A percentile compares a stretch with the other conserved stretches of the same genome.
phyloP scores from a whole-genome alignment of 2,329 filamentous ascomycete genomes.

The Colletotrichum sidae region DNA sequence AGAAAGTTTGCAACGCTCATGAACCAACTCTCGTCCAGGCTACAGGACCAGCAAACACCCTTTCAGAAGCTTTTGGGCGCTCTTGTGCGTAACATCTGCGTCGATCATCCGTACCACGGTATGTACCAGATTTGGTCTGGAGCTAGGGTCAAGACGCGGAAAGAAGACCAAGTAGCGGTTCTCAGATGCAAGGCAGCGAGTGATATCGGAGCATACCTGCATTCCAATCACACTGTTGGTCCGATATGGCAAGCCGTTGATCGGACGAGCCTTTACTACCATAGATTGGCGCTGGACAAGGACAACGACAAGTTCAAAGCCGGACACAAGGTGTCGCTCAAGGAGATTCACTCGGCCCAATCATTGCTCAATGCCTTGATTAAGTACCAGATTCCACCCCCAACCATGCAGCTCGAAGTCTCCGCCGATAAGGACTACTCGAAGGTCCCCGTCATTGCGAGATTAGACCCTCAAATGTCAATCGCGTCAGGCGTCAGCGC shows the following conservation, averaged over 20 bases:
- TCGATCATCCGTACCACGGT: slow-evolving; percentile 94
- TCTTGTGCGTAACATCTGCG: slow-evolving; percentile 85
- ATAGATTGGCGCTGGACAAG: slow-evolving; percentile 72
- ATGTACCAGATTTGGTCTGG: slow-evolving; percentile 97
- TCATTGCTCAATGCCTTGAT: slow-evolving; percentile 72
- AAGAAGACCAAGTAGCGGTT: slow-evolving; percentile 79
- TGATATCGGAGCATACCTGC: slow-evolving; percentile 72
- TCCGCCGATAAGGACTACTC: slow-evolving; percentile 80
- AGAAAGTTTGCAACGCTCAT: slow-evolving; percentile 93
- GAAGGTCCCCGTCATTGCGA: slow-evolving; percentile 77
- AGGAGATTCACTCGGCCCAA: slow-evolving; percentile 71
- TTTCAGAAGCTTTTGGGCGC: slow-evolving; percentile 83
- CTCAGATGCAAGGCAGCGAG: slow-evolving; percentile 81
- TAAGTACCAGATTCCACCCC: slow-evolving; percentile 81
- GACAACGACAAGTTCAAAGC: slow-evolving; percentile 75
- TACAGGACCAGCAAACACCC: slow-evolving; percentile 75
- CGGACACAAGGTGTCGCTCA: slow-evolving; percentile 72
- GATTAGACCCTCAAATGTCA: slow-evolving; percentile 79
- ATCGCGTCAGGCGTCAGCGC: slow-evolving; percentile 92
- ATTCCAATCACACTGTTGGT: slow-evolving; percentile 61
- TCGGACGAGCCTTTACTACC: slow-evolving; percentile 76
- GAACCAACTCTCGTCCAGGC: slow-evolving; percentile 95
- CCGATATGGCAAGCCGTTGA: slow-evolving; percentile 78
- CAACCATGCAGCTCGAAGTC: slow-evolving; percentile 87
- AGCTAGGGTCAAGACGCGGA: slow-evolving; percentile 74